Evolutionary conservation across 495 filamentous ascomycete genomes (phyloP), one percentile per base, ranked within the genome.

Genomic region (Talaromyces nanjingensis): DNA sequence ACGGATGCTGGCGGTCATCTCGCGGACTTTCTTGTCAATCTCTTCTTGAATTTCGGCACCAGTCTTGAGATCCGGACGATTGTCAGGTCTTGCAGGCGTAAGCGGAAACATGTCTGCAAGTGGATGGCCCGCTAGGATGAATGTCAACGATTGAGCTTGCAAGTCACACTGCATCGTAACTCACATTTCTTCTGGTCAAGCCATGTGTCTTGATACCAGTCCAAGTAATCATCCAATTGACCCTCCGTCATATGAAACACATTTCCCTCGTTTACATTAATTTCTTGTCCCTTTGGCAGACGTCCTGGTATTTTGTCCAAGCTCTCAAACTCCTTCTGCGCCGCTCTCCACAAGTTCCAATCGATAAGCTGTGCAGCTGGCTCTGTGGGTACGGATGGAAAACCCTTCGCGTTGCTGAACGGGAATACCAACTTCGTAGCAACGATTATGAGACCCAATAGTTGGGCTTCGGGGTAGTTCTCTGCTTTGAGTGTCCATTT

Each of bases 141-240:
- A 34, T 54, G 22, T 66, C 33, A 66, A 56, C 9, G 60, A 24
- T 12, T 29, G 22, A 63, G 22, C 22, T 24, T 20, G 45, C 22
- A 39, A 39, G 11, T 9, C 27, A 29, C 56, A 8, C 54, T 2
- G 53, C 14, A 45, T 52, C 22, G 29, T 27, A 14, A 49, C 49
- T 2, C 54, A 73, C 73, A 63, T 67, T 65, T 72, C 45, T 67
- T 72, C 33, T 29, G 67, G 59, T 84, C 80, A 55, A 89, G 69
- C 84, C 87, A 96, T 31, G 79, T 91, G 66, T 83, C 82, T 70
- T 93, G 88, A 69, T 91, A 96, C 90, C 91, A 97, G 72, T 93
- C 86, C 80, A 98, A 79, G 64, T 96, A 96, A 58, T 89, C 83
- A 65, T 94, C 88, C 60, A 97, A 71, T 64, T 96, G 84, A 9